Evolutionary conservation across 2,329 filamentous ascomycete genomes (phyloP).

Genomic region (Mollisia scopiformis): DNA sequence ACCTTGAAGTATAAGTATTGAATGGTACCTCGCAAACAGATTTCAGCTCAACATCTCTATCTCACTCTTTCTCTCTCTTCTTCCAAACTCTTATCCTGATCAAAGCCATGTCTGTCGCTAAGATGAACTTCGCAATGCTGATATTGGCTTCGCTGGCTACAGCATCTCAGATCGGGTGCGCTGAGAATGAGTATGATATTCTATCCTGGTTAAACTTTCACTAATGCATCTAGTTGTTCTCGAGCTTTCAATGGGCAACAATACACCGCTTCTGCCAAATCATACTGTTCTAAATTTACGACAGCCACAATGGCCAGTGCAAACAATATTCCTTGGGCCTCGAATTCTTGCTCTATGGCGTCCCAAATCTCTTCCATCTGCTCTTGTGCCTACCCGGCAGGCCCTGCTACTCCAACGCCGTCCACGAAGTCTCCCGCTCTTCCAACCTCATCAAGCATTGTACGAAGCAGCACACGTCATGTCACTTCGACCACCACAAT

Average conservation of each 20-base stretch:
- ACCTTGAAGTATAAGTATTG: neutral
- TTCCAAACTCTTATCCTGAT: too few species aligned
- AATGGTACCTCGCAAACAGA: neutral
- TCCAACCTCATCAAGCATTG: neutral
- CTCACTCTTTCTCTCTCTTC: too few species aligned
- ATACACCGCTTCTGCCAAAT: conserved; percentile 9
- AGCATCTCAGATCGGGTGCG: neutral
- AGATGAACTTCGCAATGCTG: neutral
- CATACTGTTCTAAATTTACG: conserved; percentile 21
- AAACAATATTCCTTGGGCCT: conserved; percentile 18
- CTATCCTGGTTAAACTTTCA: conserved; percentile 1
- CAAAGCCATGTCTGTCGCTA: neutral
- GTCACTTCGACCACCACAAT: neutral
- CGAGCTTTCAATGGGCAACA: conserved; percentile 24
- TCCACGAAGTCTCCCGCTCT: neutral
- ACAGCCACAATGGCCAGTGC: conserved; percentile 14
- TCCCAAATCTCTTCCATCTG: conserved; percentile 23
- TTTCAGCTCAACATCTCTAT: too few species aligned
- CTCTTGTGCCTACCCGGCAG: conserved; percentile 20
- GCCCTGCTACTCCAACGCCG: neutral
- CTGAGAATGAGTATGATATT: neutral
- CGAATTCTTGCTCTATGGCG: conserved; percentile 6
- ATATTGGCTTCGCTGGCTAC: neutral
- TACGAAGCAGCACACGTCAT: neutral
- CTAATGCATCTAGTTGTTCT: conserved; percentile 11